Base-by-base conservation (phyloP, 2,329 filamentous ascomycete species). In the Pseudocercospora fijiensis region DNA sequence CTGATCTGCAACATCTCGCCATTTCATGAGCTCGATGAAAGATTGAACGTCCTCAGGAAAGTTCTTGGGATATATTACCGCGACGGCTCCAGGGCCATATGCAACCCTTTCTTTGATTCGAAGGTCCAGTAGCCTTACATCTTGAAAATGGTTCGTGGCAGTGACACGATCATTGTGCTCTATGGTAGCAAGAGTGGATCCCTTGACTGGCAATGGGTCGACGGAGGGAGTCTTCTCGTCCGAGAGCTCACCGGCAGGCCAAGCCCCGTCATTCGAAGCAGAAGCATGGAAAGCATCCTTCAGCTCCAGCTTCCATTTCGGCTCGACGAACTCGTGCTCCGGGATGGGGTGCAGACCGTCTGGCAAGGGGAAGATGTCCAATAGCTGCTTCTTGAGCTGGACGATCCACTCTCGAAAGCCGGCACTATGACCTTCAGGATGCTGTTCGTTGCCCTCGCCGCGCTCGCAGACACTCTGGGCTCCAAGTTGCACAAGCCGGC, bases 371-470 rank as follows among this genome's bases (percentile, higher is more conserved):
- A 87, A 89, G 11, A 84, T 77, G 57, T 87, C 80, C 22, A 92
- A 78, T 11, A 98, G 78, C 67, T 86, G 83, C 58, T 86, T 84
- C 66, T 85, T 85, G 41, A 99, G 82, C 49, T 83, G 84, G 4
- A 86, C 69, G 16, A 76, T 73, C 75, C 75, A 77, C 33, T 71
- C 69, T 57, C 74, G 68, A 43, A 77, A 73, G 2, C 73, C 75
- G 11, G 74, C 75, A 62, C 72, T 76, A 70, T 80, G 95, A 88
- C 94, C 93, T 78, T 98, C 93, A 26, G 91, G 87, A 80, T 97
- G 92, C 75, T 96, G 91, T 71, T 97, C 93, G 74, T 99, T 95
- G 22, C 89, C 92, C 77, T 99, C 95, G 11, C 91, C 95, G 41
- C 88, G 83, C 45, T 89, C 86, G 71, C 90, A 90, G 66, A 95